Percentiles rank a stretch among this genome's conserved stretches.
phyloP scores from a whole-genome alignment of 768 basidiomycete genomes.

The Panaeolus cyanescens region DNA sequence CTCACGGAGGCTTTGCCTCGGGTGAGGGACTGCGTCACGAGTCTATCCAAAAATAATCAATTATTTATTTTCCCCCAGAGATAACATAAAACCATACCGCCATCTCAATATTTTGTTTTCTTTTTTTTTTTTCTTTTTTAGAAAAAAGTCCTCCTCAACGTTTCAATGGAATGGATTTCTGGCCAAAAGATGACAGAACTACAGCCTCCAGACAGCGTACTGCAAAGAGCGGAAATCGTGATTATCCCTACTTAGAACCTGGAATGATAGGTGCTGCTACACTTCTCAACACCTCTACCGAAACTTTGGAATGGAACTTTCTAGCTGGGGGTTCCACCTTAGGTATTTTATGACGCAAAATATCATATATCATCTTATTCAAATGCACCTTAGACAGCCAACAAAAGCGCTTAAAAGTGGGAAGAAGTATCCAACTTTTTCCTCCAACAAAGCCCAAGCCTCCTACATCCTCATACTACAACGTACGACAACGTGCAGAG shows the following conservation, averaged over 20 bases:
- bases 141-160: no score
- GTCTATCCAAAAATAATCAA: no score
- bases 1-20: no score
- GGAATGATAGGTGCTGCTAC: conserved; percentile 60
- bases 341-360: conserved; percentile 6
- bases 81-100: no score
- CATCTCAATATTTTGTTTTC: no score
- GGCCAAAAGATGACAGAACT: conserved; percentile 57
- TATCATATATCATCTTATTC: neutral
- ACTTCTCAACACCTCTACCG: conserved; percentile 30
- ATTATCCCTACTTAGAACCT: conserved; percentile 57
- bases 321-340: conserved; percentile 25
- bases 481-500: conserved; percentile 57
- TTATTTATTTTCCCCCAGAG: no score
- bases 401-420: conserved; percentile 15
- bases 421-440: conserved; percentile 47
- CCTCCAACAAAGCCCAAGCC: conserved; percentile 39
- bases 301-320: conserved; percentile 56
- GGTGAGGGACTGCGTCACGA: no score
- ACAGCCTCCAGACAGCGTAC: conserved; percentile 11
- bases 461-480: conserved; percentile 21
- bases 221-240: conserved; percentile 28
- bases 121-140: no score
- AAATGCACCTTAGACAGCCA: conserved; percentile 7
- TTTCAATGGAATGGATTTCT: conserved; percentile 71